Conservation (phyloP, 176 grass and related monocot genomes). For the Cocos nucifera region DNA sequence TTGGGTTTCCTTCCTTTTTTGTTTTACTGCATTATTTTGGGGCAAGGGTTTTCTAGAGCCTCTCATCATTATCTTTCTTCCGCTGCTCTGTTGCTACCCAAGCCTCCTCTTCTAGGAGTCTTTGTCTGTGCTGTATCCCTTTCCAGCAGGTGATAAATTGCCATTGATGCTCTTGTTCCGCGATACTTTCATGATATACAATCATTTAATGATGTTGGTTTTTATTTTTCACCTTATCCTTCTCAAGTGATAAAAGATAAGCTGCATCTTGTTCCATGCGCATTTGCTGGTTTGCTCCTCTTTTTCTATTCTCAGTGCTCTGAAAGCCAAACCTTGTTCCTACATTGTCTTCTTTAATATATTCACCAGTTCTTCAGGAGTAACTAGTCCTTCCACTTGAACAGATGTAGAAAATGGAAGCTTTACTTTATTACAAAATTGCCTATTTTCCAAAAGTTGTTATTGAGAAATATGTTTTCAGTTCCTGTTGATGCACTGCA, state of each 20-base stretch:
- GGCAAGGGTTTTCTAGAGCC: too few species aligned
- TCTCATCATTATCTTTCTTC: too few species aligned
- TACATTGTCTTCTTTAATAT: conserved; percentile 49
- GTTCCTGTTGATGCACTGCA: conserved; percentile 34
- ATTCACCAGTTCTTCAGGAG: conserved; percentile 51
- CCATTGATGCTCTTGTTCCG: too few species aligned
- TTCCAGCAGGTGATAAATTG: too few species aligned
- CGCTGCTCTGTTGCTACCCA: too few species aligned
- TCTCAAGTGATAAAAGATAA: conserved; percentile 46
- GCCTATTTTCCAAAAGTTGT: too few species aligned
- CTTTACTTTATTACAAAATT: background rate
- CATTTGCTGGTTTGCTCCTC: conserved; percentile 27
- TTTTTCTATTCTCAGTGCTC: conserved; percentile 21
- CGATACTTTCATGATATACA: too few species aligned
- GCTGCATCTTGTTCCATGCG: conserved; percentile 50
- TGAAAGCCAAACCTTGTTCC: conserved; percentile 37
- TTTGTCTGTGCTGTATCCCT: too few species aligned
- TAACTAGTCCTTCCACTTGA: conserved; percentile 52
- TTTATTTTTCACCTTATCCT: conserved; percentile 33
- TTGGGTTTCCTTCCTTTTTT: background rate
- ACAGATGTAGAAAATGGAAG: conserved; percentile 5
- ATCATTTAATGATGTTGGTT: too few species aligned
- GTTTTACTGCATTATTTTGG: too few species aligned
- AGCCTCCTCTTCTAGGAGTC: too few species aligned
- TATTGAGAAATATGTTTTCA: background rate